Evolutionary conservation across 257 asterid genomes (phyloP).

Genomic region (Solanum peruvianum): DNA sequence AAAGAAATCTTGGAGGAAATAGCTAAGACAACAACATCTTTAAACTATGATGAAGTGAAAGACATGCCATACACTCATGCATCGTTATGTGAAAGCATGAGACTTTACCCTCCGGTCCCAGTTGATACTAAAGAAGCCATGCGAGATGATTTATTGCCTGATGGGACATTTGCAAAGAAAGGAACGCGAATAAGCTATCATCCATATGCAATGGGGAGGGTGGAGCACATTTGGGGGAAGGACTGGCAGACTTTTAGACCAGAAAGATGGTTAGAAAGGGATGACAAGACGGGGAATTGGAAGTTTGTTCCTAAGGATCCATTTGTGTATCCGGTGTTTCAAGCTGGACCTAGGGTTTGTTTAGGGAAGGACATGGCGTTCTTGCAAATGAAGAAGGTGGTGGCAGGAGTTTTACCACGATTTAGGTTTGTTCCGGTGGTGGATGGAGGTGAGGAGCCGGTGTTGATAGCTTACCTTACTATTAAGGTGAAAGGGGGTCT

Average conservation of each 20-base stretch:
- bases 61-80: constrained; percentile 7
- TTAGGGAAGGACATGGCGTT: constrained; percentile 6
- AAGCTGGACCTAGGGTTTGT: constrained; percentile 11
- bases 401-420: neutral
- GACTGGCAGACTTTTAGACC: neutral
- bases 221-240: constrained; percentile 1
- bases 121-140: neutral
- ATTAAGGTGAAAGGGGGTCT: neutral
- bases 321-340: neutral
- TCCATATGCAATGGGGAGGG: constrained; percentile 13
- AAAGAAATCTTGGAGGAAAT: neutral
- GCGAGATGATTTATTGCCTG: constrained; percentile 1
- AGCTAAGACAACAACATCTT: neutral
- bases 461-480: neutral
- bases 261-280: neutral
- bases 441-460: neutral
- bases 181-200: neutral
- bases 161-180: neutral
- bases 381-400: constrained; percentile 5
- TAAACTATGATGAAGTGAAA: neutral
- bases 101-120: constrained; percentile 4
- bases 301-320: neutral
- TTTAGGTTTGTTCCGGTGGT: neutral
- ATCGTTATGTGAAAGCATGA: constrained; percentile 7
- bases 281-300: neutral